Evolutionary conservation across 2,329 filamentous ascomycete genomes (phyloP).

Genomic region (Epicoccum nigrum): DNA sequence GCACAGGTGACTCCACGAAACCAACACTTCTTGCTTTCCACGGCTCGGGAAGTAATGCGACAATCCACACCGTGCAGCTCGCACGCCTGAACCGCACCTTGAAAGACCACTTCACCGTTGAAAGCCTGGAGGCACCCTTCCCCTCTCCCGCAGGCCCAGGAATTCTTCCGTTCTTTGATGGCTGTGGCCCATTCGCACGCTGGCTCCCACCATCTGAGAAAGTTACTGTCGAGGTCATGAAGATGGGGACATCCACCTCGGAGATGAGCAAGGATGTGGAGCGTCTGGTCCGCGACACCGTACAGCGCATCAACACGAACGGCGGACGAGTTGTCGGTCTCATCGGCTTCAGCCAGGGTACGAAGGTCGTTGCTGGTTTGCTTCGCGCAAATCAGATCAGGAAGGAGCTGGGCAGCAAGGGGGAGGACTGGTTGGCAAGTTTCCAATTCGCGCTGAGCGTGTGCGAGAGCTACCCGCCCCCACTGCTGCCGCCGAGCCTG

Average conservation of each 20-base stretch:
- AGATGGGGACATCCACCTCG: conserved; percentile 14
- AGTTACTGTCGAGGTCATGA: conserved; percentile 26
- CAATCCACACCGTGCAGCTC: conserved; percentile 42
- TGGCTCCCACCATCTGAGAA: conserved; percentile 36
- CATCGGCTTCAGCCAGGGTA: conserved; percentile 44
- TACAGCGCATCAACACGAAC: conserved; percentile 14
- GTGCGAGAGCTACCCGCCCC: conserved; percentile 39
- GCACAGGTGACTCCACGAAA: conserved; percentile 20
- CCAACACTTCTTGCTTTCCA: conserved; percentile 46
- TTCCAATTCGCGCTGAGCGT: conserved; percentile 34
- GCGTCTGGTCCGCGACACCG: conserved; percentile 23
- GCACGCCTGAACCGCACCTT: conserved; percentile 36
- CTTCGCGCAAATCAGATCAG: conserved; percentile 34
- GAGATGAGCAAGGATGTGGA: conserved; percentile 31
- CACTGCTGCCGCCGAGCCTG: conserved; percentile 30
- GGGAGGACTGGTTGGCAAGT: conserved; percentile 19
- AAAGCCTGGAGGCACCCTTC: conserved; percentile 38
- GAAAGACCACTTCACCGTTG: conserved; percentile 33
- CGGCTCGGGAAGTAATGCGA: conserved; percentile 43
- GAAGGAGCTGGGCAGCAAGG: conserved; percentile 5
- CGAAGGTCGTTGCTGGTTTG: conserved; percentile 42
- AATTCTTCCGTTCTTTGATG: conserved; percentile 48
- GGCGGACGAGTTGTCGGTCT: conserved; percentile 39
- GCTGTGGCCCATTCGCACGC: conserved; percentile 44
- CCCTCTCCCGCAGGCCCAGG: conserved; percentile 43